Evolutionary conservation across 441 rosid species (phyloP).

Genomic region (Adansonia rubrostipa): DNA sequence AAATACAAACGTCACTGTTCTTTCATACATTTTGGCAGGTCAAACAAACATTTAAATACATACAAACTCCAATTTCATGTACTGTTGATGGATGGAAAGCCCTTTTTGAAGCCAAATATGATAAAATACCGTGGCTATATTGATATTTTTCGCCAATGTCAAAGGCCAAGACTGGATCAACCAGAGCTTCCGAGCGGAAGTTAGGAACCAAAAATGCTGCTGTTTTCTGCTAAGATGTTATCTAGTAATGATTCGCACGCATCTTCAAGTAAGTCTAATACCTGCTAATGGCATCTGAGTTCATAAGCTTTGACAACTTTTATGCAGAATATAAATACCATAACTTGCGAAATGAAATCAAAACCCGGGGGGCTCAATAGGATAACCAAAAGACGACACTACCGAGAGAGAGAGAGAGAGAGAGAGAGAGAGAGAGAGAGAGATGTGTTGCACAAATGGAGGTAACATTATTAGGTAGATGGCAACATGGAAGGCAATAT

Average conservation of each 20-base stretch:
- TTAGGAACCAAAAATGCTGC: slow-evolving; percentile 27
- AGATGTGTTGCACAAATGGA: neutral
- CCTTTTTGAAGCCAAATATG: neutral
- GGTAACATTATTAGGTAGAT: neutral
- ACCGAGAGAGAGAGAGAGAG: too few species aligned
- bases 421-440: neutral
- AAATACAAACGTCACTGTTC: too few species aligned
- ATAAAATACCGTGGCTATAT: neutral
- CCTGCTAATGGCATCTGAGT: slow-evolving; percentile 45
- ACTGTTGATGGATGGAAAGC: too few species aligned
- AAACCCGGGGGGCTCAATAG: neutral
- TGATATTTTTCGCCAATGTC: neutral
- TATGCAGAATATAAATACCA: neutral
- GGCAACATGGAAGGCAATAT: neutral
- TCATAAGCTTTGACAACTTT: neutral
- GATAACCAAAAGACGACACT: neutral
- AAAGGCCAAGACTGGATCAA: neutral
- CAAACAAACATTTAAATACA: neutral
- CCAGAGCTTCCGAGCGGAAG: slow-evolving; percentile 11
- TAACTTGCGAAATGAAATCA: neutral
- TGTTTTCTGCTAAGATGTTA: slow-evolving; percentile 53
- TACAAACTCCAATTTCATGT: neutral
- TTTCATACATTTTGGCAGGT: too few species aligned
- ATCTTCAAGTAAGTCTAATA: slow-evolving; percentile 87
- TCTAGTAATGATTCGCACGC: slow-evolving; percentile 90